Conservation (phyloP, 129 eudicot species). For the Solidago caesia region DNA sequence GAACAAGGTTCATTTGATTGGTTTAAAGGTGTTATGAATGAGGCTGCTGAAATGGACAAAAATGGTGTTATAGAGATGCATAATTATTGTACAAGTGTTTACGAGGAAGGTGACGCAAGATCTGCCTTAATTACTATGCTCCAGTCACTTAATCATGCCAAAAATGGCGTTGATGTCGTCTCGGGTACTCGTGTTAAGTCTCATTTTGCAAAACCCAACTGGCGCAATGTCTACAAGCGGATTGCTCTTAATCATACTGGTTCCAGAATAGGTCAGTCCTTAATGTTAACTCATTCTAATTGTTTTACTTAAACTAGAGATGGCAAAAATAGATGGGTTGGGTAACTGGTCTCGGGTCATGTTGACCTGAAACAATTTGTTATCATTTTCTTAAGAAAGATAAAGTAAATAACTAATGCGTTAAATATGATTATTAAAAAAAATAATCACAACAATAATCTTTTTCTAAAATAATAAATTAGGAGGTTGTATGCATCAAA, state of each 20-base stretch:
- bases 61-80: slow-evolving; percentile 86
- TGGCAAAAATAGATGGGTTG: neutral
- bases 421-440: neutral
- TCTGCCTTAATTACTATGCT: slow-evolving; percentile 75
- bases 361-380: neutral
- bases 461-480: neutral
- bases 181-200: slow-evolving; percentile 86
- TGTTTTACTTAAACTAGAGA: neutral
- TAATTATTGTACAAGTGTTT: slow-evolving; percentile 79
- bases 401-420: neutral
- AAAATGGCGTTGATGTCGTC: slow-evolving; percentile 78
- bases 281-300: neutral
- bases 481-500: neutral
- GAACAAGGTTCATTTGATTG: slow-evolving; percentile 93
- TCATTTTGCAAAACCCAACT: slow-evolving; percentile 80
- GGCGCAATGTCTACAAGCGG: slow-evolving; percentile 67
- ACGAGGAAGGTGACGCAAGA: slow-evolving; percentile 86
- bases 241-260: slow-evolving; percentile 68
- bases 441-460: neutral
- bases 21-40: slow-evolving; percentile 92
- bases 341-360: neutral
- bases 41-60: slow-evolving; percentile 65
- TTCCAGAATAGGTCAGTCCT: slow-evolving; percentile 56
- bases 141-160: slow-evolving; percentile 74
- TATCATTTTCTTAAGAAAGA: neutral